Conservation (phyloP, 108 stramenopile genomes). For the Conticribra weissflogii region DNA sequence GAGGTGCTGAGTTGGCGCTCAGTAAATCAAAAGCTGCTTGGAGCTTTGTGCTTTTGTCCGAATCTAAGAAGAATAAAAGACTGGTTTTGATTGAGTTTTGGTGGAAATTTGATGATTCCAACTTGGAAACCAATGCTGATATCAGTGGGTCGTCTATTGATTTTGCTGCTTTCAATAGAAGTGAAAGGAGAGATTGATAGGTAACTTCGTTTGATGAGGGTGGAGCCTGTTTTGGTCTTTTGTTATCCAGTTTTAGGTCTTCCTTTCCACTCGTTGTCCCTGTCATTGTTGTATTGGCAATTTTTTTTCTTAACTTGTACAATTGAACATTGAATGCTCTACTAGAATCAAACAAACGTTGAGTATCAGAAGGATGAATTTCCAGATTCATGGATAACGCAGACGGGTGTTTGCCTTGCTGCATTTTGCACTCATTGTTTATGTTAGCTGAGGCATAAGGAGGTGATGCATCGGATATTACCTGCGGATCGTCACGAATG, state of each 20-base stretch:
- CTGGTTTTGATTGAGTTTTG: constrained; percentile 41
- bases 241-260: not conserved
- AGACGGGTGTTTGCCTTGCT: not conserved
- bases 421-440: not conserved
- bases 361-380: constrained; percentile 63
- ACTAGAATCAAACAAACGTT: constrained; percentile 64
- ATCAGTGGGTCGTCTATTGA: constrained; percentile 13
- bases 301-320: constrained; percentile 15
- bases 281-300: not conserved
- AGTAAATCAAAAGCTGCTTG: constrained; percentile 58
- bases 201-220: constrained; percentile 44
- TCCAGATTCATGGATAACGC: constrained; percentile 68
- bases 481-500: not conserved
- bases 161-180: not conserved
- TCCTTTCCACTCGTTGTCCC: not conserved
- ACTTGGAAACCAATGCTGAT: constrained; percentile 37
- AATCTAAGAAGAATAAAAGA: constrained; percentile 68
- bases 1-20: constrained; percentile 1
- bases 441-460: no score
- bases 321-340: constrained; percentile 54
- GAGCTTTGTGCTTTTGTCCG: constrained; percentile 64
- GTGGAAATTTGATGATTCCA: constrained; percentile 31
- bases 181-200: not conserved
- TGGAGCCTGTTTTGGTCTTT: constrained; percentile 45
- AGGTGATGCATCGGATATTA: not conserved